Evolutionary conservation across 768 basidiomycete species (phyloP).

Genomic region (Mycena galopus): DNA sequence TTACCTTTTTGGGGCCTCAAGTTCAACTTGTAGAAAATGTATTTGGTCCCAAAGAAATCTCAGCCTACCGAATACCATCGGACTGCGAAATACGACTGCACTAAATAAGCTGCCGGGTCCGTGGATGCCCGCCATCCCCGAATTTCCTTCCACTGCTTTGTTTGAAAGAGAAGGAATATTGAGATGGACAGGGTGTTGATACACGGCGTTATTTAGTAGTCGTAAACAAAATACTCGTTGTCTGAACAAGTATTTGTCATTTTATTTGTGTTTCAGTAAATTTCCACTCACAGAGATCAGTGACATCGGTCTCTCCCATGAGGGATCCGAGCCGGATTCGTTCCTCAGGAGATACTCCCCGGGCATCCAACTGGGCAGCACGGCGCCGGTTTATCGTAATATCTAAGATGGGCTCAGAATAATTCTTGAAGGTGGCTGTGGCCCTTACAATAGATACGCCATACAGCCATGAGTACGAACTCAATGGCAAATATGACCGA

Average conservation of each 20-base stretch:
- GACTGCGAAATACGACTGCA: no score
- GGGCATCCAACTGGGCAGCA: slow-evolving; percentile 1
- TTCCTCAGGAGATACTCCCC: neutral
- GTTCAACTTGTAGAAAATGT: no score
- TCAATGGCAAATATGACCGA: slow-evolving; percentile 6
- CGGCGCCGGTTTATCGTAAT: neutral
- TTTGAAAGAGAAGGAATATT: no score
- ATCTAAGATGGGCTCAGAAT: neutral
- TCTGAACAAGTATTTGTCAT: neutral
- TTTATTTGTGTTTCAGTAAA: neutral
- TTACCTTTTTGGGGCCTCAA: no score
- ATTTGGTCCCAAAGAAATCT: no score
- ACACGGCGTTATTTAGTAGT: neutral
- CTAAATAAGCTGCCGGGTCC: no score
- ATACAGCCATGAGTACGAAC: slow-evolving; percentile 2
- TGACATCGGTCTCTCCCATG: neutral
- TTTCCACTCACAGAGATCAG: slow-evolving; percentile 3
- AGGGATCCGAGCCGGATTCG: neutral
- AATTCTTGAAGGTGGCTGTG: neutral
- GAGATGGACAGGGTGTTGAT: no score
- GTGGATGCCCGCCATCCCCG: no score
- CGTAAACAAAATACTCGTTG: slow-evolving; percentile 3
- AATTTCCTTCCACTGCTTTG: no score
- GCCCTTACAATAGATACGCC: slow-evolving; percentile 2
- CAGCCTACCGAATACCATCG: no score